Percentiles rank a stretch among this genome's conserved stretches.
These are phyloP conservation scores for Rhizodiscina lignyota DNA, from an alignment of 495 filamentous ascomycete genomes.

Conservation along the genomic window DNA sequence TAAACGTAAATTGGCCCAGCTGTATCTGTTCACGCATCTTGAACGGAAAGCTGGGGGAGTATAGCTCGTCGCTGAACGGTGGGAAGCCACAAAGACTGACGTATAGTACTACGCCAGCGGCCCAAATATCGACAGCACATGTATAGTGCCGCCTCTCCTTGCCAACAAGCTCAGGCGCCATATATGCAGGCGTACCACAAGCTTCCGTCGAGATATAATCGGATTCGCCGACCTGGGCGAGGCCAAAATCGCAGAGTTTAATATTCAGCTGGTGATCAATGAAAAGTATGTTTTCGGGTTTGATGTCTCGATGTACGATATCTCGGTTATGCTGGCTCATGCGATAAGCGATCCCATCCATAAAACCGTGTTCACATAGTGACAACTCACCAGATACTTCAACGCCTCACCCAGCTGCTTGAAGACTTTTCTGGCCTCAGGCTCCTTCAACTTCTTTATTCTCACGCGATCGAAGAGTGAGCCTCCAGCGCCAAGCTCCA, in stretches of 20 bases:
- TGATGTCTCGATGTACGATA: constrained; percentile 95
- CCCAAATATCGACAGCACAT: constrained; percentile 92
- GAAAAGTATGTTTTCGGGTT: constrained; percentile 92
- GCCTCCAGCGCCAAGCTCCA: constrained; percentile 80
- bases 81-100: constrained; percentile 97
- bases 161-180: constrained; percentile 86
- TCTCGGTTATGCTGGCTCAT: constrained; percentile 95
- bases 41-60: constrained; percentile 58
- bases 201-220: constrained; percentile 94
- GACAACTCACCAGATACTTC: constrained; percentile 66
- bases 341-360: too few relatives aligned
- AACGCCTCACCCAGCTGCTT: constrained; percentile 80
- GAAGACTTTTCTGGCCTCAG: constrained; percentile 72
- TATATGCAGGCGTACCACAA: constrained; percentile 37
- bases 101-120: constrained; percentile 92
- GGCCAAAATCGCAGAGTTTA: constrained; percentile 90
- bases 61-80: constrained; percentile 88
- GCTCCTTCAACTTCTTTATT: constrained; percentile 71
- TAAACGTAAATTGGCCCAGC: constrained; percentile 76
- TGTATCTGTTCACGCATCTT: constrained; percentile 86
- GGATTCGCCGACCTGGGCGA: constrained; percentile 96
- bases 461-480: constrained; percentile 87
- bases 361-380: constrained; percentile 1
- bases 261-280: constrained; percentile 66
- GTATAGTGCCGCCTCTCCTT: constrained; percentile 70